phyloP scores from a whole-genome alignment of 164 flowering plant species.

The Umbellularia californica region DNA sequence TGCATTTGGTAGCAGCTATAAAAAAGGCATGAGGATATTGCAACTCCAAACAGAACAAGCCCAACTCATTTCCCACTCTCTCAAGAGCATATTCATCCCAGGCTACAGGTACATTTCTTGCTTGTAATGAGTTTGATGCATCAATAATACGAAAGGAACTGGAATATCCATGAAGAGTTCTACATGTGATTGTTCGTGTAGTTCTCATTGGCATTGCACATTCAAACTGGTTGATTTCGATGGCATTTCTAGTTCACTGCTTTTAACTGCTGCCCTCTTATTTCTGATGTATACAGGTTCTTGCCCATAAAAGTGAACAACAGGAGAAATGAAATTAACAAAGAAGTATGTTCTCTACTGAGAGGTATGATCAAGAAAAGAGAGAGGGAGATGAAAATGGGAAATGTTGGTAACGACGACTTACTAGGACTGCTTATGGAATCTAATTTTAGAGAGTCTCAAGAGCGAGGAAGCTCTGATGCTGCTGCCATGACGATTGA shows the following conservation, averaged over 20 bases:
- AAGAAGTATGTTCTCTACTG: conserved; percentile 2
- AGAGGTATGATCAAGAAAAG: conserved; percentile 8
- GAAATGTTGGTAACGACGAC: conserved; percentile 1
- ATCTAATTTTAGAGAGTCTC: not conserved
- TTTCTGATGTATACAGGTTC: conserved; percentile 2
- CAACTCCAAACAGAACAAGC: conserved; percentile 7
- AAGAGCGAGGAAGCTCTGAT: not conserved
- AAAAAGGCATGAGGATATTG: conserved; percentile 26
- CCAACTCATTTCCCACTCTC: not conserved
- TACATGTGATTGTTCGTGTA: too few species aligned
- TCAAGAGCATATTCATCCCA: conserved; percentile 29
- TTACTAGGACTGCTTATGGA: conserved; percentile 13
- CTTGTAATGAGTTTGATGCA: not conserved
- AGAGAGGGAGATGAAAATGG: conserved; percentile 10
- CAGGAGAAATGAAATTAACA: conserved; percentile 6
- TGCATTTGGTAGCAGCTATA: conserved; percentile 12
- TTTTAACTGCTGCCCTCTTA: too few species aligned
- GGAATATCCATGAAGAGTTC: too few species aligned
- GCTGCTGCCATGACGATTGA: conserved; percentile 28
- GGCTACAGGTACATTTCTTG: conserved; percentile 29
- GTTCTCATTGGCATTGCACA: too few species aligned
- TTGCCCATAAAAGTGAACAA: conserved; percentile 8
- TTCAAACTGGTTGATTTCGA: too few species aligned
- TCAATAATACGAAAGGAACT: too few species aligned
- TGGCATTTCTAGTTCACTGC: too few species aligned